A percentile compares a stretch with the other conserved stretches of the same genome.
Evolutionary conservation across 2,329 filamentous ascomycete species (phyloP).

Genomic region (Fusarium falciforme): DNA sequence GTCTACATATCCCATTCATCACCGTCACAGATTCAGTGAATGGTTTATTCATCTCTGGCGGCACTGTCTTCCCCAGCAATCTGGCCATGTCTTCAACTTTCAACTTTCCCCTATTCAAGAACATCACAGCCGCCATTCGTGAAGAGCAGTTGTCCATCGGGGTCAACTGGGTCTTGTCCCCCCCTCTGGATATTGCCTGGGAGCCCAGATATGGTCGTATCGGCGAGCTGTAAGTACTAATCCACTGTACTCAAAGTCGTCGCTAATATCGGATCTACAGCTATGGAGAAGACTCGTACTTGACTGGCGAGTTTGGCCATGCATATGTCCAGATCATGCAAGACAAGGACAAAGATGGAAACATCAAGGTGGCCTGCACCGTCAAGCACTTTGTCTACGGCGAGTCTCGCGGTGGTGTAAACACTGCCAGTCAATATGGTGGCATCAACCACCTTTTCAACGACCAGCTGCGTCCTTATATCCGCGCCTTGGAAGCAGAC

Average conservation of each 20-base stretch:
- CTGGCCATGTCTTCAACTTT: slow-evolving; percentile 46
- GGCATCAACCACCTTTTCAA: slow-evolving; percentile 51
- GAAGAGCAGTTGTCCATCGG: slow-evolving; percentile 48
- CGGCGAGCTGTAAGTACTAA: slow-evolving; percentile 30
- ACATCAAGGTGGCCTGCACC: slow-evolving; percentile 49
- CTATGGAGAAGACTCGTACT: slow-evolving; percentile 48
- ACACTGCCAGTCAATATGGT: slow-evolving; percentile 46
- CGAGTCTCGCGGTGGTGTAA: slow-evolving; percentile 47
- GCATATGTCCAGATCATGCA: slow-evolving; percentile 51
- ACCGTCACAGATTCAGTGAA: slow-evolving; percentile 43
- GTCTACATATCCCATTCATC: slow-evolving; percentile 34
- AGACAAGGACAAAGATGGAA: slow-evolving; percentile 46
- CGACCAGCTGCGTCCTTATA: slow-evolving; percentile 45
- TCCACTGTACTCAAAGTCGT: not conserved
- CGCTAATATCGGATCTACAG: slow-evolving; percentile 38
- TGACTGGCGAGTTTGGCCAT: slow-evolving; percentile 47
- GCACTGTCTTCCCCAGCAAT: slow-evolving; percentile 48
- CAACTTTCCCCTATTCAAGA: slow-evolving; percentile 46
- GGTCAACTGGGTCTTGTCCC: slow-evolving; percentile 48
- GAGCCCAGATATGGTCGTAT: slow-evolving; percentile 45
- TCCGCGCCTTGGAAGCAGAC: slow-evolving; percentile 44
- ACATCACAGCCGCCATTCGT: slow-evolving; percentile 42
- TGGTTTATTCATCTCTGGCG: slow-evolving; percentile 44
- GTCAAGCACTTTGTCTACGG: slow-evolving; percentile 53
- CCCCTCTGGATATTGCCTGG: slow-evolving; percentile 48